Evolutionary conservation across 768 basidiomycete species (phyloP).

Genomic region (Leccinum subgranulosum): DNA sequence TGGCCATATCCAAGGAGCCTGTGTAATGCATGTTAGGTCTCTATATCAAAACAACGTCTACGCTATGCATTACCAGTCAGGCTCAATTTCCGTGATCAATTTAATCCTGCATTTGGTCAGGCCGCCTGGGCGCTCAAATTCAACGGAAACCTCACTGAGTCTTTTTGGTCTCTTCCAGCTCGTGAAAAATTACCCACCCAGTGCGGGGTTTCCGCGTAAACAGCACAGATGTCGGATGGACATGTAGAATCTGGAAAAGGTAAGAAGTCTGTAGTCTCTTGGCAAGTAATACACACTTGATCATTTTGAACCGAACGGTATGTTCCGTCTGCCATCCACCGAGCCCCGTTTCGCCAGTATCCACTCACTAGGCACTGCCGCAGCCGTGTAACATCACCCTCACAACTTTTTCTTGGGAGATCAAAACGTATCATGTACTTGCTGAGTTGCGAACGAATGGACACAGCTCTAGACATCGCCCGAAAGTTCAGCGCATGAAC

Average conservation of each 20-base stretch:
- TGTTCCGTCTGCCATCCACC: slow-evolving; percentile 90
- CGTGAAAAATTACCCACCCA: slow-evolving; percentile 94
- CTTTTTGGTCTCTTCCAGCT: slow-evolving; percentile 96
- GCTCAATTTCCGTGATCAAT: slow-evolving; percentile 90
- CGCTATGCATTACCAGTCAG: slow-evolving; percentile 68
- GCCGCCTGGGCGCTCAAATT: not conserved
- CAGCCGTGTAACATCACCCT: slow-evolving; percentile 81
- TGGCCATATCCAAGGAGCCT: slow-evolving; percentile 53
- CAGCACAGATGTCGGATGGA: slow-evolving; percentile 91
- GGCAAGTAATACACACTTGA: slow-evolving; percentile 41
- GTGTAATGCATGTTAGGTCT: slow-evolving; percentile 3
- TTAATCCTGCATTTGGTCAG: slow-evolving; percentile 59
- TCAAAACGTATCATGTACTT: slow-evolving; percentile 93
- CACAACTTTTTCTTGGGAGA: slow-evolving; percentile 78
- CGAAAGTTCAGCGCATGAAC: slow-evolving; percentile 90
- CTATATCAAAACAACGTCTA: not conserved
- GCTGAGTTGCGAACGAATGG: slow-evolving; percentile 90
- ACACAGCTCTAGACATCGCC: slow-evolving; percentile 89
- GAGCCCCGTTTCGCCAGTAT: slow-evolving; percentile 92
- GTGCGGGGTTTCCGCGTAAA: slow-evolving; percentile 90
- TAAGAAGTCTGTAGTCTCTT: slow-evolving; percentile 44
- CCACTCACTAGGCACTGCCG: slow-evolving; percentile 89
- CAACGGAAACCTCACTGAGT: slow-evolving; percentile 58
- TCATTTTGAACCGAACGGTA: slow-evolving; percentile 76
- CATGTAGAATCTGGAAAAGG: slow-evolving; percentile 64